Evolutionary conservation across 2,329 filamentous ascomycete genomes (phyloP).

Genomic region (Aureobasidium namibiae): DNA sequence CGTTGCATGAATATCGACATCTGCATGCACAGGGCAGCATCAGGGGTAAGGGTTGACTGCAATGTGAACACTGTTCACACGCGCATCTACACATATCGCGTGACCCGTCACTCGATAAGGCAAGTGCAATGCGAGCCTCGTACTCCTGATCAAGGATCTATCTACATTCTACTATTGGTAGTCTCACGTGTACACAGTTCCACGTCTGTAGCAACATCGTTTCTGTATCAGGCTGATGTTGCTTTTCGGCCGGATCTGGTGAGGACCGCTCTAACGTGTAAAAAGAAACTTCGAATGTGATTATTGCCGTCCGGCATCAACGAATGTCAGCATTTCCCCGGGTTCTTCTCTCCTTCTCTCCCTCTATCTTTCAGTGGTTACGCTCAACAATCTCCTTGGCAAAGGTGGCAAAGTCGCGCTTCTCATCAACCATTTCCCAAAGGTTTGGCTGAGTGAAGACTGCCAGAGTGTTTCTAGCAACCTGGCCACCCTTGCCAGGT

Average conservation of each 20-base stretch:
- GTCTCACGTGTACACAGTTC: not conserved
- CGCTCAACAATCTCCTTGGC: constrained; percentile 46
- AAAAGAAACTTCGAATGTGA: not conserved
- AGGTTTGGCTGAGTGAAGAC: constrained; percentile 96
- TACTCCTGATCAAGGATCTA: not conserved
- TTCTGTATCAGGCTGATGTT: not conserved
- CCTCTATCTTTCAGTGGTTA: constrained; percentile 35
- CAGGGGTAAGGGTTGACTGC: not conserved
- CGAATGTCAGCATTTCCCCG: not conserved
- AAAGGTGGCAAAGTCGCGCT: constrained; percentile 68
- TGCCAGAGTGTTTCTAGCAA: constrained; percentile 70
- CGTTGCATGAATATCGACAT: not conserved
- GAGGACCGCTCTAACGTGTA: not conserved
- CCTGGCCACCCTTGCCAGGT: constrained; percentile 38
- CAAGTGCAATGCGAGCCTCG: not conserved
- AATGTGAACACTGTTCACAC: not conserved
- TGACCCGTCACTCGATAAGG: not conserved
- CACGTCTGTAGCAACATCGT: not conserved
- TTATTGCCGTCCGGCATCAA: not conserved
- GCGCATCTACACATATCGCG: not conserved
- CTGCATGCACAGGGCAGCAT: not conserved
- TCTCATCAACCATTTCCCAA: constrained; percentile 65
- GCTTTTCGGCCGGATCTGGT: not conserved
- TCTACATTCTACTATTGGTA: not conserved
- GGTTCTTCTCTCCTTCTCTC: not conserved